Evolutionary conservation across 2,329 filamentous ascomycete genomes (phyloP).

Genomic region (Phyllachora maydis): DNA sequence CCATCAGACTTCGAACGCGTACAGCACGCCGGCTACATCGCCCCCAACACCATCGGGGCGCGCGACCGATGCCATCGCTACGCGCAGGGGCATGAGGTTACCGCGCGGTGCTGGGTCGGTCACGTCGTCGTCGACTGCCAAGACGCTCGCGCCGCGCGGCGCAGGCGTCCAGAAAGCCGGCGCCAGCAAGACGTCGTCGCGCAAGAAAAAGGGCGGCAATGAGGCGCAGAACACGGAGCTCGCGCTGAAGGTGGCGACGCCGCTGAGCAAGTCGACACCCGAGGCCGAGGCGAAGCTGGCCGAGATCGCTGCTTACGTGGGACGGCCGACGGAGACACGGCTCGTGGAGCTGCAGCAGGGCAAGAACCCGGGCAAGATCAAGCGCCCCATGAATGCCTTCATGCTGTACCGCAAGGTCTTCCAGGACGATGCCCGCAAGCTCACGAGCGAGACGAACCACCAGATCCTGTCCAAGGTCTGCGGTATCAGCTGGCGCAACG

Average conservation of each 20-base stretch:
- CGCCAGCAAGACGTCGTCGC: conserved; percentile 15
- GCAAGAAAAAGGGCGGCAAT: too few species aligned
- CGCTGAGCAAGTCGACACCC: conserved; percentile 46
- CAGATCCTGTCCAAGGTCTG: conserved; percentile 81
- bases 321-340: conserved; percentile 45
- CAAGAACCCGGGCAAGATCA: conserved; percentile 55
- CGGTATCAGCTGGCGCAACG: conserved; percentile 68
- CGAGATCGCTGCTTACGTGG: conserved; percentile 67
- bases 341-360: conserved; percentile 45
- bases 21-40: conserved; percentile 29
- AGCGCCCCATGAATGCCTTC: conserved; percentile 92
- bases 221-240: conserved; percentile 25
- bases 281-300: conserved; percentile 48
- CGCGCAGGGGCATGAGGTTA: conserved; percentile 16
- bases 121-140: conserved; percentile 6
- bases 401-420: conserved; percentile 94
- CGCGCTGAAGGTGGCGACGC: not conserved
- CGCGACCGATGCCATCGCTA: conserved; percentile 14
- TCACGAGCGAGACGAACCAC: conserved; percentile 75
- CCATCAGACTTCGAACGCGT: conserved; percentile 15
- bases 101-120: too few species aligned
- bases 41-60: conserved; percentile 23
- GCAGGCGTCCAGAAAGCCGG: conserved; percentile 12
- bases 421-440: conserved; percentile 66
- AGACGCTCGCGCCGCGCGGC: conserved; percentile 10